Base-by-base conservation (phyloP, 129 eudicot species). In the Pittosporum tobira region DNA sequence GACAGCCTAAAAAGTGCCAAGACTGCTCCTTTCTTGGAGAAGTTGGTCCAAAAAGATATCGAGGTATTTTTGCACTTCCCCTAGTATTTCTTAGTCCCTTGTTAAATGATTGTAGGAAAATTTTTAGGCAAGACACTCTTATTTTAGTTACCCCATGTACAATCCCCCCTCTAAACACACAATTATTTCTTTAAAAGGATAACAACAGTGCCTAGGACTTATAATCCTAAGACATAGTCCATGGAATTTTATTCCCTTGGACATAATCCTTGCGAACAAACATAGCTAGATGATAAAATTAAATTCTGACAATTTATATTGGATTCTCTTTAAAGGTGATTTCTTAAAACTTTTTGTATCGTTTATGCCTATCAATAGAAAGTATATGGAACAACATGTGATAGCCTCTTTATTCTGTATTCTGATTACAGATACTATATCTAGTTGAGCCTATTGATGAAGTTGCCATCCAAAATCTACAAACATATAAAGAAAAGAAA, bases 1-100 rank as follows among this genome's bases (percentile, higher is more conserved):
- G 99, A 91, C 77, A 87, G 96, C 83, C 78, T 91, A 66, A 72
- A 86, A 81, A 87, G 99, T 79, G 99, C 99, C 49, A 91, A 77
- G 65, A 73, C 75, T 47, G 96, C 99, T 49, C 99, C 99, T 18
- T 91, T 91, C 79, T 77, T 91, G 77, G 99, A 91, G 73, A 91
- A 87, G 63, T 63, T 91, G 71, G 71, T 91, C 13, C 96, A 91
- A 59, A 91, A 87, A 69, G 85, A 71, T 48, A 81, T 91, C 40
- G 99, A 90, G 87, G 98, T 90, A 56, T n/a, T n/a, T n/a, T n/a
- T n/a, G n/a, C n/a, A n/a, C n/a, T n/a, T n/a, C n/a, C n/a, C n/a
- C n/a, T n/a, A n/a, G n/a, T n/a, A n/a, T n/a, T n/a, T n/a, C n/a
- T n/a, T n/a, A n/a, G n/a, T n/a, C n/a, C n/a, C n/a, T n/a, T n/a